Evolutionary conservation across 768 basidiomycete species (phyloP), one percentile per base, ranked within the genome.

Genomic region (Aureoboletus auriporus): DNA sequence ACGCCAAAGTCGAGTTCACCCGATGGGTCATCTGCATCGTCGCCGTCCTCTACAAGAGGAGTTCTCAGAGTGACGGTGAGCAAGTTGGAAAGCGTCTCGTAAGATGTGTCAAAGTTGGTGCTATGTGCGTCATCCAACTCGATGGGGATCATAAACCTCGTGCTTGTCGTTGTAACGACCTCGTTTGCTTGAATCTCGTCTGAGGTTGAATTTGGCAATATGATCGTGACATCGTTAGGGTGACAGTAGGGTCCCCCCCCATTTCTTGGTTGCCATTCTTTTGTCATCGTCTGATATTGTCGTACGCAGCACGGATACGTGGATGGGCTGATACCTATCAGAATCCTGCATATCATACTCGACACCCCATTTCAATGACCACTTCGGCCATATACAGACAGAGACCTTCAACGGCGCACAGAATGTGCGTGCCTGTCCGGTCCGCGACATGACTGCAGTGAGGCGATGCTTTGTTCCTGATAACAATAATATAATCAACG

Each of bases 61-160:
- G 23, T 42, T 31, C 14, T 27, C 12, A 60, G n/a, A 4, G 0
- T 26, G 35, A 58, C n/a, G 6, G 0, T 10, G 17, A 60, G 49
- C 8, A 20, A 14, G n/a, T 48, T 55, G n/a, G 39, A n/a, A n/a
- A 62, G 30, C 1, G 28, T 37, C 42, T 49, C 37, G 33, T 59
- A 61, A n/a, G 38, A 48, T 7, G 45, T 50, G 16, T 61, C 50
- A 36, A 57, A 57, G 26, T 44, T 35, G 14, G 36, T 14, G 0
- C 44, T 27, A 4, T 61, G 52, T 13, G 2, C 16, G 8, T 39
- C 42, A 9, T 46, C 27, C 29, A 58, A n/a, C 14, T 39, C 8
- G 14, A 58, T n/a, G 6, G 52, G 44, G 3, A 57, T 28, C n/a
- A 40, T 48, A 39, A 50, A 28, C 8, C 27, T 6, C 28, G 12